Base-by-base conservation (phyloP, 2,329 filamentous ascomycete genomes). In the Botrytis byssoidea region DNA sequence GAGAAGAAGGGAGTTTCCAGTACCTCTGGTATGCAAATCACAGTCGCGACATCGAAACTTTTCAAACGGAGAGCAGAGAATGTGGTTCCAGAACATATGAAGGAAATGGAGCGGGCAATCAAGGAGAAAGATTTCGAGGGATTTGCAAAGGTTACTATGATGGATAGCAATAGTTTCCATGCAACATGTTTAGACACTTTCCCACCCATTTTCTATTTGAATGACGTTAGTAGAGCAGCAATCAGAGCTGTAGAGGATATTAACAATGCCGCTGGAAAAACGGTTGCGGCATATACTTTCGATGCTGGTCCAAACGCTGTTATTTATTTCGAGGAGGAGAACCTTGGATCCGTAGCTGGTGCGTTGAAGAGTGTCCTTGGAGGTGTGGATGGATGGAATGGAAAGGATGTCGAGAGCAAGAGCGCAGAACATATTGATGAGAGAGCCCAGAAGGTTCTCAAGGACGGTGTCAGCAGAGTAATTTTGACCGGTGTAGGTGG, bases 121-220 rank as follows among this genome's bases (percentile, higher is more conserved):
- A 84, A 86, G 77, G 87, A 88, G 76, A 89, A 89, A 79, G 93
- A 99, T 84, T 99, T 99, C 84, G 89, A 90, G 79, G 86, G 88
- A 32, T 99, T 99, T 81, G 96, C 92, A 37, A 90, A 93, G 82
- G 88, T 98, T 75, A 97, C 96, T 25, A 99, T 98, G 95, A 92
- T 91, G 82, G 96, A 99, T 82, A 97, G 93, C 81, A 99, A 99
- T 85, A 93, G 91, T 74, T 99, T 99, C 90, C 96, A 99, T 83
- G 93, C 96, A 55, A 94, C 92, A 73, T 98, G 96, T 82, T 86
- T 97, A 79, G 96, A 99, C 82, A 98, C 96, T 2, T 94, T 94
- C 84, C 96, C 97, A 63, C 96, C 97, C 29, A 99, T 99, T 81
- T 98, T 97, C 84, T 99, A 99, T 86, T 91, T 99, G 87, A 99